Base-by-base conservation (phyloP, 2,329 filamentous ascomycete species). In the Trichoderma polysporum region DNA sequence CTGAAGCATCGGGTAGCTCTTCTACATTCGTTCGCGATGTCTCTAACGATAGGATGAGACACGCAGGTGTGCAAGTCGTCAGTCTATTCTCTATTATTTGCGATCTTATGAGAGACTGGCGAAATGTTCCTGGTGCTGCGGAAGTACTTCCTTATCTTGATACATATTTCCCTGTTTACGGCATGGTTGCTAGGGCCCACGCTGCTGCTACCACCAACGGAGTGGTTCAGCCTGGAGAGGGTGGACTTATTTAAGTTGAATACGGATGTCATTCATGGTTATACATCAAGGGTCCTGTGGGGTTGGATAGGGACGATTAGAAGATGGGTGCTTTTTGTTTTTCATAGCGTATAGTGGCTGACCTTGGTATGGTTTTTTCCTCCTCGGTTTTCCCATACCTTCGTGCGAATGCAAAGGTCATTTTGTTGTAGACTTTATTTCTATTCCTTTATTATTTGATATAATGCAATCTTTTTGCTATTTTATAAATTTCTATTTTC, bases 61-160 rank as follows among this genome's bases (percentile, higher is more conserved):
- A 80, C 27, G 88, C 89, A 0, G 90, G 90, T 39, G 90, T 91
- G 3, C 86, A 90, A 70, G 77, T 89, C 31, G 82, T 89, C 31
- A 83, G 83, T 17, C 75, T 89, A 22, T 91, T 91, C 71, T 82
- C 83, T 29, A 88, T 92, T 68, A 80, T 88, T 17, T 85, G 85
- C 73, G 89, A 91, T 71, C 78, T 92, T 63, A 91, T 91, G 89
- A 82, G 89, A 37, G 89, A 91, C 75, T 91, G 89, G 89, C 82
- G 88, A 53, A 79, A 81, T 69, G 79, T 75, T 0, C 83, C 84
- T 9, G 86, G 86, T 39, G 78, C 84, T 29, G 72, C 75, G 35
- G 82, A 88, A 78, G 75, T 92, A 4, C 78, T 91, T 67, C 88
- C 89, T 13, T 90, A 83, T 76, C 78, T 92, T 59, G 88, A 90